Base-by-base conservation (phyloP, 805 yeast species). In the Vanderwaltozyma polyspora region DNA sequence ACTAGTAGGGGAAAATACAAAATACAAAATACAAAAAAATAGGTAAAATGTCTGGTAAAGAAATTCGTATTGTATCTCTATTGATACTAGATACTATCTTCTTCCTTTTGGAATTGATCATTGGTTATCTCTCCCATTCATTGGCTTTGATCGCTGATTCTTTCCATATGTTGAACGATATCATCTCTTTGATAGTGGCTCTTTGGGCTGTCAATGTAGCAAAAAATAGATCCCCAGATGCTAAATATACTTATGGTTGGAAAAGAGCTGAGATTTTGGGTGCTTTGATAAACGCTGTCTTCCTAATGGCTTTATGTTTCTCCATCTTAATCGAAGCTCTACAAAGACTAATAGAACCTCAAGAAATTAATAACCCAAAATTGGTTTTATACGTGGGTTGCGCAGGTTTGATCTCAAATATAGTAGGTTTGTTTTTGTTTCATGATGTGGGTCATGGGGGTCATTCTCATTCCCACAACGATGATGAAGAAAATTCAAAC, bases 211-310 rank as follows among this genome's bases (percentile, higher is more conserved):
- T 91, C 15, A 73, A 73, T 41, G 95, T 86, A 10, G 86, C 95
- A 34, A 80, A 80, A 47, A 74, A 74, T 26, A 72, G 76, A 49
- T 74, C 76, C 19, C 91, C 95, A 1, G 91, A 85, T 55, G 79
- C 91, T 3, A 78, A 77, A 38, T 89, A 83, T 62, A 91, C 97
- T 3, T 89, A 91, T 51, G 98, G 98, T 13, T 85, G 96, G 94
- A 94, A 89, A 58, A 70, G 98, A 46, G 97, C 97, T 5, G 98
- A 89, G 59, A 87, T 89, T 34, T 67, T 89, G 40, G 98, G 98
- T 37, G 98, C 97, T 7, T 68, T 89, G 39, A 73, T 89, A 45
- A 89, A 89, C 53, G 95, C 95, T 3, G 95, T 91, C 8, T 91
- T 91, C 49, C 59, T 89, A 44, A 66, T 91, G 44, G 97, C 97